phyloP scores from a whole-genome alignment of 2,329 filamentous ascomycete genomes.

The Ilyonectria sp. region DNA sequence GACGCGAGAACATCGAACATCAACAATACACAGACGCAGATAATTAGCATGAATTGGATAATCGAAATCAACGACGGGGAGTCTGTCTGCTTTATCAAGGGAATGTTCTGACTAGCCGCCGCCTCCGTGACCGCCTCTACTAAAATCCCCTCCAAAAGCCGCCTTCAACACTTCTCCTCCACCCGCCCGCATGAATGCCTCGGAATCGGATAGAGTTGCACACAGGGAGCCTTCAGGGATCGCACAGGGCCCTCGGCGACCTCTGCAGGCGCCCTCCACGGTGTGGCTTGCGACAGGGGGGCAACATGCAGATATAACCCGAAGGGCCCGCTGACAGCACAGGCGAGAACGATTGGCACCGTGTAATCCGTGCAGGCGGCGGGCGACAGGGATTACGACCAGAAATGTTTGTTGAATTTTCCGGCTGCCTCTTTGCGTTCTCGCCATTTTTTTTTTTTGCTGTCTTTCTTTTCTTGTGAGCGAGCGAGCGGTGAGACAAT shows the following conservation, averaged over 20 bases:
- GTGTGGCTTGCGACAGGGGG: too few species aligned
- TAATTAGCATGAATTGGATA: constrained; percentile 23
- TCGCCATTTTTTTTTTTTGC: background rate
- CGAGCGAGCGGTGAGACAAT: background rate
- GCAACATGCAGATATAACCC: too few species aligned
- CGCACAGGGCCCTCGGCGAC: background rate
- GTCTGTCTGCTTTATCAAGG: background rate
- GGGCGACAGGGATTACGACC: too few species aligned
- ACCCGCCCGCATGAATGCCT: background rate
- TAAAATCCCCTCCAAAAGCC: too few species aligned
- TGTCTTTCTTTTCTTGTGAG: background rate
- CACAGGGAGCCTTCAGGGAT: background rate
- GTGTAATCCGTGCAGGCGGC: too few species aligned
- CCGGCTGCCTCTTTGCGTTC: background rate
- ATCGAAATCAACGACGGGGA: background rate
- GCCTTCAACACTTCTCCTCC: too few species aligned
- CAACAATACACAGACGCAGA: background rate
- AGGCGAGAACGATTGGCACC: too few species aligned
- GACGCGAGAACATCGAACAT: background rate
- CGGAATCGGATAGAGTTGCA: background rate
- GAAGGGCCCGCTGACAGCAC: too few species aligned
- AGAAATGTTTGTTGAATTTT: background rate
- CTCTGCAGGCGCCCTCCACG: background rate
- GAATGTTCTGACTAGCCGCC: background rate
- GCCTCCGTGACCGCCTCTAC: too few species aligned